A percentile compares a stretch with the other conserved stretches of the same genome.
These are phyloP conservation scores for Aspergillus fumigatus DNA, from an alignment of 2,329 filamentous ascomycete species.

Conservation along the genomic window DNA sequence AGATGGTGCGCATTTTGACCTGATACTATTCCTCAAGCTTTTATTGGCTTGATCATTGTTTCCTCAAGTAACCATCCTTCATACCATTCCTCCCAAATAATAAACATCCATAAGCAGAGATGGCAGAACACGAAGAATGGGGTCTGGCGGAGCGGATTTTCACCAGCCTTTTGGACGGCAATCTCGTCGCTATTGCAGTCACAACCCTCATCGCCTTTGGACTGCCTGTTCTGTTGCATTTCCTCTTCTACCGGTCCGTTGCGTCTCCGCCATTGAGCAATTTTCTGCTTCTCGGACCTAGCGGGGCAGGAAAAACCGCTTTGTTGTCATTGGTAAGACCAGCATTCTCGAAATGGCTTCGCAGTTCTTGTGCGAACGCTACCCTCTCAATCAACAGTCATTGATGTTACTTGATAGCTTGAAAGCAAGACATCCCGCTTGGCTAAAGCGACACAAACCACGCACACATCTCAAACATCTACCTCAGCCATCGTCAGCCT, in stretches of 20 bases:
- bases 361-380: background rate
- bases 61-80: background rate
- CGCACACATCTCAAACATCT: constrained; percentile 61
- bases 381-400: background rate
- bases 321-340: constrained; percentile 67
- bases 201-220: constrained; percentile 67
- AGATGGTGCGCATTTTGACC: background rate
- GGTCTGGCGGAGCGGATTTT: constrained; percentile 33
- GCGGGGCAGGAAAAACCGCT: constrained; percentile 80
- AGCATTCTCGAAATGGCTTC: background rate
- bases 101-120: constrained; percentile 11
- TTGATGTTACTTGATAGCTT: constrained; percentile 28
- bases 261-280: constrained; percentile 63
- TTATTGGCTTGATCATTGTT: background rate
- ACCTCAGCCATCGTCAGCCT: constrained; percentile 54
- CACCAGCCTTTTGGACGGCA: constrained; percentile 42
- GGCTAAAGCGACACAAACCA: constrained; percentile 37
- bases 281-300: constrained; percentile 75
- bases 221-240: constrained; percentile 73
- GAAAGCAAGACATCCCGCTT: constrained; percentile 41
- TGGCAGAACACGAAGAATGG: constrained; percentile 33
- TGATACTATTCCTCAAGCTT: background rate
- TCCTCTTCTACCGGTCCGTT: constrained; percentile 63
- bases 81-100: background rate
- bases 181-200: constrained; percentile 52